Conservation (phyloP, 257 asterid species). For the Prunella vulgaris region DNA sequence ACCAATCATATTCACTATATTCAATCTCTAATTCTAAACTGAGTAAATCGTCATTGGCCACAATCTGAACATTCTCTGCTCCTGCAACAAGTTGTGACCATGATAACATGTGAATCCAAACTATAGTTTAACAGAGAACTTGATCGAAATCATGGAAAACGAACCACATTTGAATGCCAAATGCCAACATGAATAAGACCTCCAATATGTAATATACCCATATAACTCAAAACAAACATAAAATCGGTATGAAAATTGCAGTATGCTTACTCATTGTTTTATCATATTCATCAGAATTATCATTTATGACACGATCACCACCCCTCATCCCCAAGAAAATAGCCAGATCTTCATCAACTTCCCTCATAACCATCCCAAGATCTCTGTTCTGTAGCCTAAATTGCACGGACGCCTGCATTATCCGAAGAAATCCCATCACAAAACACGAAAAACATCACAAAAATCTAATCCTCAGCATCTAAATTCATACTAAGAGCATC, state of each 20-base stretch:
- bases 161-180: background rate
- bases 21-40: constrained; percentile 38
- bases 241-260: background rate
- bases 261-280: constrained; percentile 16
- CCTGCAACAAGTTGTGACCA: constrained; percentile 9
- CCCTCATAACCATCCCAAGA: constrained; percentile 71
- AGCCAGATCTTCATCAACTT: constrained; percentile 69
- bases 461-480: background rate
- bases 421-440: background rate
- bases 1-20: constrained; percentile 58
- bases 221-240: background rate
- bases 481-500: constrained; percentile 1
- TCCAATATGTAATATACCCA: background rate
- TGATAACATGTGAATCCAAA: background rate
- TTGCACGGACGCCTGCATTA: constrained; percentile 57
- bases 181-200: background rate
- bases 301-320: background rate
- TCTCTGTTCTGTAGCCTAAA: constrained; percentile 56
- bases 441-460: background rate
- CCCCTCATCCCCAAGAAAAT: constrained; percentile 34
- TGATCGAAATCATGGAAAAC: background rate
- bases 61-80: constrained; percentile 18
- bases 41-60: constrained; percentile 31
- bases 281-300: constrained; percentile 13
- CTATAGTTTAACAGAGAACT: background rate